These are phyloP conservation scores for Epichloe elymi DNA, from an alignment of 2,329 filamentous ascomycete genomes.

Conservation along the genomic window DNA sequence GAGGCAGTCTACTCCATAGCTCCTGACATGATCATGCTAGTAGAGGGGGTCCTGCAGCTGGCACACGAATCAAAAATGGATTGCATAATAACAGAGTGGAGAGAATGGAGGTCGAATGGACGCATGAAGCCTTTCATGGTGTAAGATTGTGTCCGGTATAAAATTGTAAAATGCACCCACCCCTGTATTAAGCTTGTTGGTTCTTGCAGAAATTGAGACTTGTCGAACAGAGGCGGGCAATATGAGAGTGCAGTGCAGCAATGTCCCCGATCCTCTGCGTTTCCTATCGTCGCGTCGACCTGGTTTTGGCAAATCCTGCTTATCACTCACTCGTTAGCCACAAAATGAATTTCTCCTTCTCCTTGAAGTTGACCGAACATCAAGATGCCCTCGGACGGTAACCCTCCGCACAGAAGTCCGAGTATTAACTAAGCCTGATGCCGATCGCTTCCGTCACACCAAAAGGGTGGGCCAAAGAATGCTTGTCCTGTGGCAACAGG, in stretches of 20 bases:
- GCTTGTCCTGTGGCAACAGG: not conserved
- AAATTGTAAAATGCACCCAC: too few relatives aligned
- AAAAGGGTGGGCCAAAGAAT: not conserved
- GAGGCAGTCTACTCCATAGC: too few relatives aligned
- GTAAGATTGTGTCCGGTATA: too few relatives aligned
- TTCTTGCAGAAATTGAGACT: not conserved
- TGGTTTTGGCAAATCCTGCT: not conserved
- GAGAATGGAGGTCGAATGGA: not conserved
- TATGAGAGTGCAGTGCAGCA: not conserved
- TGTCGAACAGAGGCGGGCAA: too few relatives aligned
- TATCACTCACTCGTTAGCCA: not conserved
- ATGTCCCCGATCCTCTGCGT: not conserved
- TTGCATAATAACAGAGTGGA: not conserved
- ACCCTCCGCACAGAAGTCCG: not conserved
- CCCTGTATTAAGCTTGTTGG: not conserved
- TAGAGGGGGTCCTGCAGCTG: not conserved
- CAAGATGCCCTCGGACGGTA: too few relatives aligned
- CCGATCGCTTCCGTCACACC: not conserved
- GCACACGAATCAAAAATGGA: not conserved
- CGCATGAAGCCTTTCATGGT: not conserved
- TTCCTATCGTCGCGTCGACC: not conserved
- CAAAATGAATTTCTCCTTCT: not conserved
- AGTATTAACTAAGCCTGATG: not conserved
- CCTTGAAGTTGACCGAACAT: not conserved
- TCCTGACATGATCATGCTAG: too few relatives aligned